Percentiles rank a stretch among this genome's conserved stretches.
Conservation (phyloP, 2,329 filamentous ascomycete genomes). For the Ophiognomonia clavigignenti-juglandacearum region DNA sequence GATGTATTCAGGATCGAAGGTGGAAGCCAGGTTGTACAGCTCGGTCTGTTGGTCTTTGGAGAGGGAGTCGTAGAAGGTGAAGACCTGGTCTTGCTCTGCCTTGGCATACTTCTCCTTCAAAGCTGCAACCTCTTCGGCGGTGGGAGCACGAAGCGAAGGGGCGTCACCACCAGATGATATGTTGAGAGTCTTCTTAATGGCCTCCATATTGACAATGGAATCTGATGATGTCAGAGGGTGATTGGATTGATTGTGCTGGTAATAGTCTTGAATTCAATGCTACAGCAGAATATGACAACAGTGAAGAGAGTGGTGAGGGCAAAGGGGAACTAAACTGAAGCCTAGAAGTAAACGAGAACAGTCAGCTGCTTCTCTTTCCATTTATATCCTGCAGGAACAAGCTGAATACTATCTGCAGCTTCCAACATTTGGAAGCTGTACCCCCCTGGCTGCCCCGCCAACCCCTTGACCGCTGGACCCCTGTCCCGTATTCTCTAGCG, state of each 20-base stretch:
- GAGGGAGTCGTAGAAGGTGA: slow-evolving; percentile 83
- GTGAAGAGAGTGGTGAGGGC: not conserved
- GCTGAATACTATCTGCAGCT: slow-evolving; percentile 10
- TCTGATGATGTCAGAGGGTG: not conserved
- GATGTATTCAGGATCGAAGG: slow-evolving; percentile 81
- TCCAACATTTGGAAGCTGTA: not conserved
- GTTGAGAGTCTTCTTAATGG: slow-evolving; percentile 38
- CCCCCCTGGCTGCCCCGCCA: slow-evolving; percentile 4
- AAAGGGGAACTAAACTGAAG: no score
- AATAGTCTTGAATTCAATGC: not conserved
- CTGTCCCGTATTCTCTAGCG: slow-evolving; percentile 3
- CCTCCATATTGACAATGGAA: slow-evolving; percentile 35
- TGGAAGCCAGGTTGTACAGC: slow-evolving; percentile 76
- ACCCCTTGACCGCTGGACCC: slow-evolving; percentile 1
- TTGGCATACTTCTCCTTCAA: slow-evolving; percentile 69
- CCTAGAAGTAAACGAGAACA: not conserved
- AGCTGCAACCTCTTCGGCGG: slow-evolving; percentile 59
- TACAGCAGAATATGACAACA: not conserved
- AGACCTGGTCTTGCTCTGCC: slow-evolving; percentile 76
- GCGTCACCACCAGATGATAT: slow-evolving; percentile 26
- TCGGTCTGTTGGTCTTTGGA: slow-evolving; percentile 65
- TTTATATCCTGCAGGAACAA: slow-evolving; percentile 14
- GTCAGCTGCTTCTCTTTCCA: slow-evolving; percentile 12
- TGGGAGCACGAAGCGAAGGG: slow-evolving; percentile 48
- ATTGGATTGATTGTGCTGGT: not conserved